phyloP scores from a whole-genome alignment of 1,284 basidiomycete species.

The Irpex rosettiformis region DNA sequence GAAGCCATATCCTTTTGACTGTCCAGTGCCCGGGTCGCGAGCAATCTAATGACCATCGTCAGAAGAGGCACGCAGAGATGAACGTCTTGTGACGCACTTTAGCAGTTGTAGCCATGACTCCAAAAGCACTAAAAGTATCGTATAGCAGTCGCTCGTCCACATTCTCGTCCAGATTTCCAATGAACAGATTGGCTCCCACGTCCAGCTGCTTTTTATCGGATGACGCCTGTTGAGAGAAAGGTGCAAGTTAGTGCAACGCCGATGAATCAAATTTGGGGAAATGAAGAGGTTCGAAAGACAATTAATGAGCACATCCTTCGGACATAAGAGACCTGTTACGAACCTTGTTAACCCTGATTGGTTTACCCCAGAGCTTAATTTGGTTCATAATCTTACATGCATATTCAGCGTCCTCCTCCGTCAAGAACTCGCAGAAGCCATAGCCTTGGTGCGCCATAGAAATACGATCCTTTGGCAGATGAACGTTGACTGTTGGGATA shows the following conservation, averaged over 20 bases:
- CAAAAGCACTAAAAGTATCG: conserved; percentile 95
- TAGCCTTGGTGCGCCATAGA: conserved; percentile 98
- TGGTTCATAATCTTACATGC: conserved; percentile 99
- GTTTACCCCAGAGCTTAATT: conserved; percentile 98
- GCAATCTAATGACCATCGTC: conserved; percentile 61
- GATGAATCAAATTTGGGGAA: conserved; percentile 1
- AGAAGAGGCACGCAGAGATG: conserved; percentile 7
- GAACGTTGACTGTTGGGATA: conserved; percentile 78
- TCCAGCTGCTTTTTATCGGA: conserved; percentile 97
- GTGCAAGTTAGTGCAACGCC: conserved; percentile 11
- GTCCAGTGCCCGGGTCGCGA: conserved; percentile 80
- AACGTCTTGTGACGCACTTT: conserved; percentile 59
- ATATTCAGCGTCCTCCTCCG: conserved; percentile 98
- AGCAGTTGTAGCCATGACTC: conserved; percentile 89
- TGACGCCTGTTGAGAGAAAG: conserved; percentile 56
- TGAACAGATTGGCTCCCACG: conserved; percentile 96
- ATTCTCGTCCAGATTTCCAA: conserved; percentile 91
- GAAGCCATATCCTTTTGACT: conserved; percentile 96
- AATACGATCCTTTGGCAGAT: conserved; percentile 99
- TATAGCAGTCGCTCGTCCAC: conserved; percentile 92
- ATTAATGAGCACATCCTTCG: not conserved
- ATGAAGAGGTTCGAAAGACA: not conserved
- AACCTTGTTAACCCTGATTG: conserved; percentile 97
- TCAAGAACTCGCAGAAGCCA: conserved; percentile 98
- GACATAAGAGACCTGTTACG: conserved; percentile 26